Percentiles rank a stretch among this genome's conserved stretches.
These are phyloP conservation scores for Salix arbutifolia DNA, from an alignment of 345 rosid species.

Conservation along the genomic window DNA sequence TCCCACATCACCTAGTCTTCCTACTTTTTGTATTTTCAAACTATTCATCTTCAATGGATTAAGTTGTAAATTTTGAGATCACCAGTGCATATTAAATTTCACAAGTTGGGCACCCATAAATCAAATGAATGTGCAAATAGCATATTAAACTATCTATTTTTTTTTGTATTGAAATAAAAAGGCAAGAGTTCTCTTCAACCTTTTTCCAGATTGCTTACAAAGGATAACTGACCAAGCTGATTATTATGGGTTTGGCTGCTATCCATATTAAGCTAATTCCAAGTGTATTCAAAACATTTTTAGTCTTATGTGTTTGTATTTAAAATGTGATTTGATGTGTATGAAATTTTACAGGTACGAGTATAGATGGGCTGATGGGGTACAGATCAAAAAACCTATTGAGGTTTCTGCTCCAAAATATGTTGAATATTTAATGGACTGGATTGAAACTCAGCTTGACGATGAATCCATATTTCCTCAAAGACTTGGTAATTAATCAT, in stretches of 20 bases:
- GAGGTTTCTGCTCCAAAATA: constrained; percentile 99
- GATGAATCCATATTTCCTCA: constrained; percentile 97
- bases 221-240: background rate
- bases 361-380: constrained; percentile 99
- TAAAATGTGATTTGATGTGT: constrained; percentile 12
- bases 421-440: constrained; percentile 97
- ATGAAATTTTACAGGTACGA: constrained; percentile 61
- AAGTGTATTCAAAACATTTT: background rate
- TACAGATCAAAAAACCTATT: constrained; percentile 93
- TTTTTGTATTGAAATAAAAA: background rate
- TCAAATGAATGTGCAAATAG: background rate
- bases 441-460: constrained; percentile 96
- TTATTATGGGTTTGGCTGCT: background rate
- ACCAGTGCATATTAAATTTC: background rate
- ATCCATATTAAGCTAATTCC: background rate
- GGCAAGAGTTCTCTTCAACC: background rate
- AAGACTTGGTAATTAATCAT: constrained; percentile 68
- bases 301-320: background rate
- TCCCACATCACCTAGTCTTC: too few relatives aligned
- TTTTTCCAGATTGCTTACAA: constrained; percentile 9
- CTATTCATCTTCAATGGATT: too few relatives aligned
- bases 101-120: background rate
- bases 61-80: too few relatives aligned
- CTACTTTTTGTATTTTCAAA: too few relatives aligned
- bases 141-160: background rate